Evolutionary conservation across 352 stramenopile genomes (phyloP), one percentile per base, ranked within the genome.

Genomic region (Phytophthora pinifolia): DNA sequence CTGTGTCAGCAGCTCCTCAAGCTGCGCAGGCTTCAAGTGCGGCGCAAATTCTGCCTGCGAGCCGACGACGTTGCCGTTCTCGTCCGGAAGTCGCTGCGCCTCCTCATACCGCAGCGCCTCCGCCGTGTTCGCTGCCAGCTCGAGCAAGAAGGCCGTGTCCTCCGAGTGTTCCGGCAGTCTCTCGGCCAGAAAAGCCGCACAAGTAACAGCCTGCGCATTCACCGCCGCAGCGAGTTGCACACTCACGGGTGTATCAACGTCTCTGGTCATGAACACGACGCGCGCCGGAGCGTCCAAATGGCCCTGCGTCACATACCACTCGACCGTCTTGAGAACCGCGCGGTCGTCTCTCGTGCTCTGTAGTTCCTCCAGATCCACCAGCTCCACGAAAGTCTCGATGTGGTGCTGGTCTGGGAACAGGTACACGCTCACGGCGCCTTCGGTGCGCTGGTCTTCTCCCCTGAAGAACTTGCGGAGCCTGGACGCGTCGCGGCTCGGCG

Each of bases 351-450:
- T 67, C 37, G 44, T 38, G 5, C 32, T 46, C 35, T 77, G 67
- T 9, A 73, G 30, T 46, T 91, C 44, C 3, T 66, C 77, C 46
- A 86, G 34, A 10, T 48, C 41, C n/a, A 44, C 66, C 1, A 59
- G 56, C 35, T 83, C 69, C 4, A 85, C 72, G 13, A 67, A 79
- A 18, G 79, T 91, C 10, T 74, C 70, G 3, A 68, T 38, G 53
- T 90, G 76, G 54, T 94, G 75, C 60, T 89, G 76, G 54, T 94
- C 78, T 1, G 83, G 68, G 44, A 94, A 92, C 18, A 88, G 32
- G 27, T 74, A 76, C 27, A 92, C 46, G 12, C 66, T 65, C n/a
- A 74, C 76, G 10, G 64, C 62, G 43, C 73, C 65, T 25, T 73
- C 59, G 31, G 54, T 61, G 42, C 79, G 66, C 6, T 70, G 72